A percentile compares a stretch with the other conserved stretches of the same genome.
These are phyloP conservation scores for Alloteropsis semialata DNA, from an alignment of 176 grass and related monocot genomes.

Conservation along the genomic window DNA sequence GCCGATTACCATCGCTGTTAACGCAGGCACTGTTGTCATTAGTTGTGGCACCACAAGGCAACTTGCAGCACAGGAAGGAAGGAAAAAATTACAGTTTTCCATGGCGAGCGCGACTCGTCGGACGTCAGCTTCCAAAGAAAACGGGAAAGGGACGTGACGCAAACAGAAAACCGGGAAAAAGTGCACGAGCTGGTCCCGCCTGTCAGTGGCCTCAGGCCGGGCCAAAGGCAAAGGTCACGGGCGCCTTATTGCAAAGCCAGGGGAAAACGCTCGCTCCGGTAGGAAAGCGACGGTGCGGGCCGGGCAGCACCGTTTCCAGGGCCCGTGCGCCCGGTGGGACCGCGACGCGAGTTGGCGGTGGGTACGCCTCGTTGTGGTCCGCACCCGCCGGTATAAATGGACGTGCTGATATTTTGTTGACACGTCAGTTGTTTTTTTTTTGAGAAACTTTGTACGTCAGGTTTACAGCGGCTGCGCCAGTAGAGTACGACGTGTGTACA, in stretches of 20 bases:
- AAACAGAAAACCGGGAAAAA: neutral
- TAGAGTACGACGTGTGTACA: neutral
- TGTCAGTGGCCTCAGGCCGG: neutral
- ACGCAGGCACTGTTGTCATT: neutral
- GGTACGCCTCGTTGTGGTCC: neutral
- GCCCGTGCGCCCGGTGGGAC: neutral
- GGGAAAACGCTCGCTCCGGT: neutral
- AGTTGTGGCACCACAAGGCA: neutral
- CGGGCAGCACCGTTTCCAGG: neutral
- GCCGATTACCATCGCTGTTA: neutral
- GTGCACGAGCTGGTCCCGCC: neutral
- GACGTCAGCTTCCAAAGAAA: neutral
- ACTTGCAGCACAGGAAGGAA: neutral
- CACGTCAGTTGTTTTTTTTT: too few relatives aligned
- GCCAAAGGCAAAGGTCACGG: neutral
- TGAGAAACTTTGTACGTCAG: too few relatives aligned
- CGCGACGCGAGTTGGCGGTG: neutral
- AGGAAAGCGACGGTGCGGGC: slow-evolving; percentile 4
- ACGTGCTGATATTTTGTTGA: slow-evolving; percentile 13
- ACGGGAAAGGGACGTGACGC: neutral
- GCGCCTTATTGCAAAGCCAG: neutral
- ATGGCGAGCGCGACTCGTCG: too few relatives aligned
- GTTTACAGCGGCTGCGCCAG: neutral
- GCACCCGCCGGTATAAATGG: neutral
- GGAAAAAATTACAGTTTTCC: neutral